A percentile compares a stretch with the other conserved stretches of the same genome.
Evolutionary conservation across 768 basidiomycete genomes (phyloP).

Genomic region (Sarcodon aspratus): DNA sequence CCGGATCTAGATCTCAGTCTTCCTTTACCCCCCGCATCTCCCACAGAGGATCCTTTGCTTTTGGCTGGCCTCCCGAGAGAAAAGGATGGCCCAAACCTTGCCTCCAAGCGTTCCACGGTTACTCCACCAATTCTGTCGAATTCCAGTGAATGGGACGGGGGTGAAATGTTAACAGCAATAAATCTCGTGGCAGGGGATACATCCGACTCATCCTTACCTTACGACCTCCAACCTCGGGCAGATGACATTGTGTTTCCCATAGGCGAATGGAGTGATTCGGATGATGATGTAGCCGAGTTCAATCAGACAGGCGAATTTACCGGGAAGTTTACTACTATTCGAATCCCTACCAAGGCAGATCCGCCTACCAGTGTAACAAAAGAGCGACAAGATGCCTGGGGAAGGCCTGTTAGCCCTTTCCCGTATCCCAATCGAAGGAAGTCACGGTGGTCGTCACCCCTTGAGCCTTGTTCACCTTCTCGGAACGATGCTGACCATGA

Average conservation of each 20-base stretch:
- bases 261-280: constrained; percentile 11
- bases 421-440: constrained; percentile 17
- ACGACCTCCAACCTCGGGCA: neutral
- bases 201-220: neutral
- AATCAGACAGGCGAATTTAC: constrained; percentile 48
- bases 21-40: constrained; percentile 60
- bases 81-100: constrained; percentile 1
- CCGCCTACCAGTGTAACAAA: constrained; percentile 48
- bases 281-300: constrained; percentile 15
- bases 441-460: neutral
- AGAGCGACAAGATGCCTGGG: constrained; percentile 46
- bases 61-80: constrained; percentile 32
- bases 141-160: constrained; percentile 4
- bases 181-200: too few relatives aligned
- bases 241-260: neutral
- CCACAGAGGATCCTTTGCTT: constrained; percentile 66
- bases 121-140: constrained; percentile 8
- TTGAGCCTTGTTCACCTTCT: neutral
- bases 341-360: constrained; percentile 51
- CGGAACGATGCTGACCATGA: too few relatives aligned
- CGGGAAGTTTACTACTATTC: constrained; percentile 44
- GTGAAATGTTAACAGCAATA: neutral
- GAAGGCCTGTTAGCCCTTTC: constrained; percentile 60
- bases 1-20: constrained; percentile 48
- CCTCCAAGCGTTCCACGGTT: neutral